Percentiles rank a stretch among this genome's conserved stretches.
These are phyloP conservation scores for Sporothrix pseudoabietina DNA, from an alignment of 2,329 filamentous ascomycete species.

Conservation along the genomic window DNA sequence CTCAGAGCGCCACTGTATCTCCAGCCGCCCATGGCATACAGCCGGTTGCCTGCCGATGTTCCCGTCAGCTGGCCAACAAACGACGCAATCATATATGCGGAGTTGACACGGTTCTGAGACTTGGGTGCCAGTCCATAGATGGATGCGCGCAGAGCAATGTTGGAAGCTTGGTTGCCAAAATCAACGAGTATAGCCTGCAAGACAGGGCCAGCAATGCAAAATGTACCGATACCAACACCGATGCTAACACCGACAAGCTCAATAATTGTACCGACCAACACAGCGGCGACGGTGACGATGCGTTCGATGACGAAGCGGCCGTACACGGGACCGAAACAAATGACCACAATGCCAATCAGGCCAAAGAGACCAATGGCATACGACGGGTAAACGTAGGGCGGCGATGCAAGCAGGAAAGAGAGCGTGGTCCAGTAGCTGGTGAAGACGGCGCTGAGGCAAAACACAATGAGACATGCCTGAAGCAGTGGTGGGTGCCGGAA, in stretches of 20 bases:
- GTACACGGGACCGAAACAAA: slow-evolving; percentile 69
- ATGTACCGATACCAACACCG: slow-evolving; percentile 68
- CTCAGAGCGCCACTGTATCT: slow-evolving; percentile 50
- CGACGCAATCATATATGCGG: slow-evolving; percentile 75
- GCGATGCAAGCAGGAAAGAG: slow-evolving; percentile 73
- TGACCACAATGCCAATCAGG: slow-evolving; percentile 71
- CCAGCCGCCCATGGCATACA: slow-evolving; percentile 58
- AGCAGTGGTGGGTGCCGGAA: slow-evolving; percentile 67
- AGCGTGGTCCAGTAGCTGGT: slow-evolving; percentile 65
- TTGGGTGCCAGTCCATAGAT: slow-evolving; percentile 73
- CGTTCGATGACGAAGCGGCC: slow-evolving; percentile 70
- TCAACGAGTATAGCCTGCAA: slow-evolving; percentile 72
- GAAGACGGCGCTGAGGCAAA: slow-evolving; percentile 58
- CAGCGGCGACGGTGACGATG: slow-evolving; percentile 68
- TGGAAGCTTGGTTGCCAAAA: slow-evolving; percentile 70
- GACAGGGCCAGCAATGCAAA: slow-evolving; percentile 69
- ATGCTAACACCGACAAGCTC: slow-evolving; percentile 64
- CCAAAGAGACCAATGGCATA: slow-evolving; percentile 76
- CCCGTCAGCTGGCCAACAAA: slow-evolving; percentile 78
- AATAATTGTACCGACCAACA: slow-evolving; percentile 62
- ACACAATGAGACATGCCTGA: slow-evolving; percentile 68
- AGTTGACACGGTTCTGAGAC: slow-evolving; percentile 75
- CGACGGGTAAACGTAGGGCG: slow-evolving; percentile 68
- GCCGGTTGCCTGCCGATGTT: slow-evolving; percentile 58
- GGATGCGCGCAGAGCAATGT: slow-evolving; percentile 70